Evolutionary conservation across 345 rosid species (phyloP).

Genomic region (Eutrema japonicum): DNA sequence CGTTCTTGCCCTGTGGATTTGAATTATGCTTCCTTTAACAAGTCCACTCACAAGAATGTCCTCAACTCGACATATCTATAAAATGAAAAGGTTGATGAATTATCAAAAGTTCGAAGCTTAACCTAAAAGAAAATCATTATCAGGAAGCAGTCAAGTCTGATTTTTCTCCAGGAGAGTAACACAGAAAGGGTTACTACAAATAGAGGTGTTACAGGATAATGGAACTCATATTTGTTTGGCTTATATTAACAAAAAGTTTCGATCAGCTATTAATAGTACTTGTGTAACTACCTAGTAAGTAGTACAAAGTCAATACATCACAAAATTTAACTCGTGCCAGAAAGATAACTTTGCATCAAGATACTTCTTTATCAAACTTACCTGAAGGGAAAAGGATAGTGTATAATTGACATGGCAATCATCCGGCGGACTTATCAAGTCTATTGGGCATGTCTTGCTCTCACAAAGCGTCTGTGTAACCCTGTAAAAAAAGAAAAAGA

Average conservation of each 20-base stretch:
- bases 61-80: slow-evolving; percentile 93
- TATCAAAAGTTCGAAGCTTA: neutral
- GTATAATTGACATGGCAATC: slow-evolving; percentile 98
- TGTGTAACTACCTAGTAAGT: neutral
- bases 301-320: slow-evolving; percentile 18
- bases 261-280: slow-evolving; percentile 11
- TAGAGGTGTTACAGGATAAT: neutral
- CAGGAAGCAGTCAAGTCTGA: slow-evolving; percentile 28
- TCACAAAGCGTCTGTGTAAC: slow-evolving; percentile 76
- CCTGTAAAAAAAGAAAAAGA: slow-evolving; percentile 49
- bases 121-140: slow-evolving; percentile 10
- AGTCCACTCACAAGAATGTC: slow-evolving; percentile 88
- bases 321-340: slow-evolving; percentile 17
- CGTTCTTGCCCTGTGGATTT: slow-evolving; percentile 90
- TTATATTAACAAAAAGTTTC: slow-evolving; percentile 24
- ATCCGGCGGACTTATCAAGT: slow-evolving; percentile 94
- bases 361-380: slow-evolving; percentile 45
- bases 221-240: slow-evolving; percentile 15
- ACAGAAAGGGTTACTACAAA: slow-evolving; percentile 10
- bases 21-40: slow-evolving; percentile 88
- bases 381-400: slow-evolving; percentile 90
- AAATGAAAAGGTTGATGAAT: slow-evolving; percentile 25
- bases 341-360: slow-evolving; percentile 26
- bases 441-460: slow-evolving; percentile 81
- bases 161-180: slow-evolving; percentile 14